Conservation (phyloP, 2,329 filamentous ascomycete species). For the Fusarium sp. region DNA sequence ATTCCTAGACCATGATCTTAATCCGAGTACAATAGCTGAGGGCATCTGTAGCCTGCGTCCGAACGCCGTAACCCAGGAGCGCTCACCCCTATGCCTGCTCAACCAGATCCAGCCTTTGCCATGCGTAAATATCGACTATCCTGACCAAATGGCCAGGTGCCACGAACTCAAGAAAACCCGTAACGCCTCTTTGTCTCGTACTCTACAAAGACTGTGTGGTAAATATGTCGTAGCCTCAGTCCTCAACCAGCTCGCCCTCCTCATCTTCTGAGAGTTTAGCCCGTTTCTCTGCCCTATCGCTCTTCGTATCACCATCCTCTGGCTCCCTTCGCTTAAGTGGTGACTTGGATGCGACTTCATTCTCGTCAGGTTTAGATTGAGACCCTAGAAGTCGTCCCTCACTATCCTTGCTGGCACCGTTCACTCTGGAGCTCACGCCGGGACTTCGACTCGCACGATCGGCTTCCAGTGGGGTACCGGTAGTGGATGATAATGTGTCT, state of each 20-base stretch:
- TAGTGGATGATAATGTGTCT: conserved; percentile 60
- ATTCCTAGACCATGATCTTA: conserved; percentile 30
- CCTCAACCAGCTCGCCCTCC: conserved; percentile 61
- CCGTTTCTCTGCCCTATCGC: conserved; percentile 58
- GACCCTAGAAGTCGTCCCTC: conserved; percentile 52
- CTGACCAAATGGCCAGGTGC: conserved; percentile 19
- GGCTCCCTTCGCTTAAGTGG: conserved; percentile 59
- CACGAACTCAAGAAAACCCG: conserved; percentile 28
- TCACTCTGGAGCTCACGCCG: conserved; percentile 56
- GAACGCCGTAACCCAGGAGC: conserved; percentile 44
- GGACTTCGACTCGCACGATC: conserved; percentile 65
- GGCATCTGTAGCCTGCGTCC: conserved; percentile 41
- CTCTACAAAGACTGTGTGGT: conserved; percentile 28
- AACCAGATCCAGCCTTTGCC: conserved; percentile 31
- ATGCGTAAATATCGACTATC: conserved; percentile 34
- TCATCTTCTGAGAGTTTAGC: conserved; percentile 61
- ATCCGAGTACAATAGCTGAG: conserved; percentile 24
- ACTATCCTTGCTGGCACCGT: conserved; percentile 54
- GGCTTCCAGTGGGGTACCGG: conserved; percentile 61
- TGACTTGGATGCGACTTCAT: conserved; percentile 51
- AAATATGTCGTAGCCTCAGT: conserved; percentile 34
- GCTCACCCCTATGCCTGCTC: conserved; percentile 34
- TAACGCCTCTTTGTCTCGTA: conserved; percentile 42
- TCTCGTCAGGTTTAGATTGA: conserved; percentile 49
- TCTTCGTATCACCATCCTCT: conserved; percentile 51